Base-by-base conservation (phyloP, 495 filamentous ascomycete genomes). In the Podospora appendiculata region DNA sequence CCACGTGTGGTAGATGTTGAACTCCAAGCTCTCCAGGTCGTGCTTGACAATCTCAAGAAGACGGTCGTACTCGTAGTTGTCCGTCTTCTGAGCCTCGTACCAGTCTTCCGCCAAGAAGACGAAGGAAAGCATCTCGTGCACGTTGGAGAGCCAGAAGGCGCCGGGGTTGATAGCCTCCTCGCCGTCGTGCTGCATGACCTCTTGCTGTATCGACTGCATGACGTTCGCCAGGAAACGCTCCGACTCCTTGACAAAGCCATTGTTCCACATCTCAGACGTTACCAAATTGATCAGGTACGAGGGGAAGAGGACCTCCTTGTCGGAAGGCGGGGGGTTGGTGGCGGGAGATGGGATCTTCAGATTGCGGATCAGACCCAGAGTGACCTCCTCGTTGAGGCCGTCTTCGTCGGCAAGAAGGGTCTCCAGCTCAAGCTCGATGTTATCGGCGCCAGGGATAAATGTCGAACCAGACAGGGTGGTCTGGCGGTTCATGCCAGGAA, bases 1-100 rank as follows among this genome's bases (percentile, higher is more conserved):
- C 93, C 93, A 99, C 10, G 93, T 99, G 70, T 99, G 94, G 70
- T 99, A 99, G 65, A 99, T 97, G 75, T 99, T 99, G 80, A 99
- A 99, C 70, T 99, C 93, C 42, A 99, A 75, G 69, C 89, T 95
- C 74, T 99, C 93, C 47, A 99, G 76, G 60, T 99, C 93, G 61
- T 97, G 93, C 78, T 99, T 99, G 56, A 97, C 93, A 63, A 99
- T 97, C 65, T 99, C 93, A 61, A 99, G 72, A 34, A 99, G 77
- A 55, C 94, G 87, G 71, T 99, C 94, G 59, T 99, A 99, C 73
- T 97, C 93, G 68, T 92, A 96, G 62, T 99, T 96, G 65, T 97
- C 94, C 45, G 90, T 94, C 79, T 99, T 99, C 67, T 99, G 93
- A 32, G 90, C 87, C 75, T 96, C 93, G 58, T 99, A 99, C 93